phyloP scores from a whole-genome alignment of 2,329 filamentous ascomycete species.

The Chaetomium globosum region DNA sequence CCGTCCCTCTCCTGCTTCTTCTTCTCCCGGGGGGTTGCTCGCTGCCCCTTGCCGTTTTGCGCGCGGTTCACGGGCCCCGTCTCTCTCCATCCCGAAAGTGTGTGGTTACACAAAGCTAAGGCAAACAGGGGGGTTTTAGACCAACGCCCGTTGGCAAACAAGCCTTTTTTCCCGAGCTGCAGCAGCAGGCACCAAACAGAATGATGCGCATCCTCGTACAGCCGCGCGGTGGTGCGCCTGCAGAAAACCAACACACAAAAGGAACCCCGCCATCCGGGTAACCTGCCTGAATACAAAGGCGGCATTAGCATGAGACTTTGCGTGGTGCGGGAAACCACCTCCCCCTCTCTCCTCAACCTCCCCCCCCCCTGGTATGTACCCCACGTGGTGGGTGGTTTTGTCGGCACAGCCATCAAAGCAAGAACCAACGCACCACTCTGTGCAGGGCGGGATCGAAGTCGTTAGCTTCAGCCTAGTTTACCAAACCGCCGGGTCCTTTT shows the following conservation, averaged over 20 bases:
- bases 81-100: constrained; percentile 11
- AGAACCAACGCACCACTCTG: neutral
- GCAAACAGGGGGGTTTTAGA: constrained; percentile 12
- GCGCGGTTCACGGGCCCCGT: neutral
- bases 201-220: constrained; percentile 3
- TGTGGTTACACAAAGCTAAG: constrained; percentile 32
- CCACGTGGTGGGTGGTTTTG: constrained; percentile 11
- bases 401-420: neutral
- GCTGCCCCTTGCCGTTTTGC: neutral
- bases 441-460: constrained; percentile 11
- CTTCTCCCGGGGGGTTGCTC: too few species aligned
- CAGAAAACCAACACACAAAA: neutral
- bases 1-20: neutral
- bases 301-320: neutral
- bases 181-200: constrained; percentile 5
- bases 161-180: constrained; percentile 9
- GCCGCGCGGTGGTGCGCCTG: too few species aligned
- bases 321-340: neutral
- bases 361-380: neutral
- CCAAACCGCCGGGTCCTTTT: constrained; percentile 17
- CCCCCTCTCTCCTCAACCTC: neutral
- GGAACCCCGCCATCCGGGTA: neutral
- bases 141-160: constrained; percentile 1
- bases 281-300: neutral
- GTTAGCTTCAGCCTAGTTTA: constrained; percentile 15